Percentiles rank a stretch among this genome's conserved stretches.
Evolutionary conservation across 2,329 filamentous ascomycete genomes (phyloP).

Genomic region (Aspergillus bombycis): DNA sequence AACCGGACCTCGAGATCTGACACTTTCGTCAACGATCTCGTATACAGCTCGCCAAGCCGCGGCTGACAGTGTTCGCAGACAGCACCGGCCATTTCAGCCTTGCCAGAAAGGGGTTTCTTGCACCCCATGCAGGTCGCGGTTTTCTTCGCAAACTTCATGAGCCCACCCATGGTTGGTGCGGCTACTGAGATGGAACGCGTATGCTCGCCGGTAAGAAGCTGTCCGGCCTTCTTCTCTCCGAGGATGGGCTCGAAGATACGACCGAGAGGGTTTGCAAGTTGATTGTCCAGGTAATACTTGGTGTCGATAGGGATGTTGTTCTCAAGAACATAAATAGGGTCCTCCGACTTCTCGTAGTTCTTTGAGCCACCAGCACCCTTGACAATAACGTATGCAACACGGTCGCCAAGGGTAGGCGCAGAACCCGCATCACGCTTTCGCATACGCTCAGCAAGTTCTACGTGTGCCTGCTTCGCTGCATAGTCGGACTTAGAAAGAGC

Average conservation of each 20-base stretch:
- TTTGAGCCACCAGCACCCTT: constrained; percentile 87
- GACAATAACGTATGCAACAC: constrained; percentile 97
- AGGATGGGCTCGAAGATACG: constrained; percentile 98
- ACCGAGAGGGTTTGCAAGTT: constrained; percentile 89
- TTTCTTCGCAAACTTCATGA: constrained; percentile 99
- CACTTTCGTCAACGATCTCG: constrained; percentile 83
- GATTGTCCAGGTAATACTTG: constrained; percentile 97
- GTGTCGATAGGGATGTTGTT: constrained; percentile 98
- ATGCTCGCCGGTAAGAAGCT: constrained; percentile 87
- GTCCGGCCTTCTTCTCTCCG: constrained; percentile 86
- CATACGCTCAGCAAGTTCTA: constrained; percentile 94
- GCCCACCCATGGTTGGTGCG: constrained; percentile 83
- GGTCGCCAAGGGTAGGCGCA: constrained; percentile 87
- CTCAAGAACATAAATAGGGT: constrained; percentile 95
- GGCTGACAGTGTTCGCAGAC: constrained; percentile 86
- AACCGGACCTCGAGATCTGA: constrained; percentile 93
- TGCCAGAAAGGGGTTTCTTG: constrained; percentile 88
- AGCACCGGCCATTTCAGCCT: constrained; percentile 79
- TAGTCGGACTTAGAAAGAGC: constrained; percentile 91
- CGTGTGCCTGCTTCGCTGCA: constrained; percentile 89
- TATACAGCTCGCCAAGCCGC: constrained; percentile 88
- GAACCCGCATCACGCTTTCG: constrained; percentile 94
- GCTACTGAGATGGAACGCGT: constrained; percentile 93
- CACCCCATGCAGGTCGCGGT: constrained; percentile 98
- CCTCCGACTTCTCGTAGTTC: constrained; percentile 96